Evolutionary conservation across 352 stramenopile species (phyloP).

Genomic region (Phytophthora pini): DNA sequence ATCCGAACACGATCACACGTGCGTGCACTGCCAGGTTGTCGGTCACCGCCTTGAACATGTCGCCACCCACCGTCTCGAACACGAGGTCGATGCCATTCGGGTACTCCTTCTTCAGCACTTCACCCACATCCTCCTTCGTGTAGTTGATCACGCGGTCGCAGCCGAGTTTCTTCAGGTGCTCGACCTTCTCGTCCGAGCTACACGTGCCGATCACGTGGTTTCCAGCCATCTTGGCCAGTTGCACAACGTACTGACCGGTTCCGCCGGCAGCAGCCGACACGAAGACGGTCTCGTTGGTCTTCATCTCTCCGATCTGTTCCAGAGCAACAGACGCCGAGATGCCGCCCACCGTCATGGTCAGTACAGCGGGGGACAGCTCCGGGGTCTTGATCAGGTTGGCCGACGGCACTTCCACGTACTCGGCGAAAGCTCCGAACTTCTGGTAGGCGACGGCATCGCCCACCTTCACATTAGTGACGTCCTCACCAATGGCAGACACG

Average conservation of each 20-base stretch:
- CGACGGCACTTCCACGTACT: slow-evolving; percentile 28
- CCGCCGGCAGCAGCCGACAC: slow-evolving; percentile 32
- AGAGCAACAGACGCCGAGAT: slow-evolving; percentile 29
- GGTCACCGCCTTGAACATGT: slow-evolving; percentile 33
- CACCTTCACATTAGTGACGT: slow-evolving; percentile 50
- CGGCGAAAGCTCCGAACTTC: slow-evolving; percentile 33
- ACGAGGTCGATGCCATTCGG: slow-evolving; percentile 31
- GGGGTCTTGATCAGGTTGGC: slow-evolving; percentile 30
- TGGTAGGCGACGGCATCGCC: slow-evolving; percentile 49
- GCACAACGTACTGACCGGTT: slow-evolving; percentile 31
- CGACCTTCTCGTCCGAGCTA: slow-evolving; percentile 34
- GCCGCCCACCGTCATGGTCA: slow-evolving; percentile 35
- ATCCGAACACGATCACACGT: slow-evolving; percentile 36
- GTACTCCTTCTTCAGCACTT: slow-evolving; percentile 36
- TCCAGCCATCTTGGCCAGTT: slow-evolving; percentile 31
- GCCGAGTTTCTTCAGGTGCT: slow-evolving; percentile 26
- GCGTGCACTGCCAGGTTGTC: slow-evolving; percentile 26
- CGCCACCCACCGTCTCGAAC: slow-evolving; percentile 35
- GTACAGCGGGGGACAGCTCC: slow-evolving; percentile 17
- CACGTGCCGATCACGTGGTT: slow-evolving; percentile 39
- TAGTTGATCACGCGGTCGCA: slow-evolving; percentile 40
- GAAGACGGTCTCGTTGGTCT: slow-evolving; percentile 29
- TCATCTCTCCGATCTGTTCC: slow-evolving; percentile 36
- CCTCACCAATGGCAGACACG: slow-evolving; percentile 41
- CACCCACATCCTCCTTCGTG: slow-evolving; percentile 31